Evolutionary conservation across 2,329 filamentous ascomycete species (phyloP), one percentile per base, ranked within the genome.

Genomic region (Colletotrichum brevisporum): DNA sequence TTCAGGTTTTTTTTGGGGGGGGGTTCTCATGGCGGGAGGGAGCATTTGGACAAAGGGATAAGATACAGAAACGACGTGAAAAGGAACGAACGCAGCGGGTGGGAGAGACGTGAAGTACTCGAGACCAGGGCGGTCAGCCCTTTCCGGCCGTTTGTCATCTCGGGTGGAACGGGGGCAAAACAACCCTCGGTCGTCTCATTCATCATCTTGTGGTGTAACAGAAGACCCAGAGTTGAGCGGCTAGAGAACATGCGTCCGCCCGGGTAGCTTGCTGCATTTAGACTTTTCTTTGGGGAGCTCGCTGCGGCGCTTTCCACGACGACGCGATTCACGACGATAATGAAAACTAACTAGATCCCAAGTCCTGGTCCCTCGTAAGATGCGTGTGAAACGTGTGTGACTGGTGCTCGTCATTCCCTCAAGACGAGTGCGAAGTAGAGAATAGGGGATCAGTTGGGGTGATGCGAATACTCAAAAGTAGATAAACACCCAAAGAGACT

Each of bases 251-350:
- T 36, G 31, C 9, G 31, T 2, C 31, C 27, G 27, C 27, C 27
- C 6, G 31, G 9, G 31, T 36, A 47, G 58, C 43, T 18, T 48
- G 58, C 18, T 31, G 58, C 58, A 61, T 61, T 53, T 61, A 53
- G 48, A 61, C 36, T n/a, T n/a, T n/a, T n/a, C n/a, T n/a, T n/a
- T n/a, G n/a, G n/a, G n/a, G n/a, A n/a, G 13, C 41, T 43, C 13
- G 13, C 41, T 9, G 31, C 10, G 31, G 31, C 10, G 31, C 31
- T 36, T 36, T 36, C 24, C 47, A 50, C 21, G 21, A 50, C n/a
- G 18, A 24, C 18, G 47, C 21, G 21, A 50, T 50, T 50, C n/a
- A 50, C 10, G 47, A 58, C 15, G 6, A 58, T 8, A 13, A 54
- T n/a, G 16, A n/a, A 9, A 4, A 31, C 36, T 18, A 10, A 31